phyloP scores from a whole-genome alignment of 139 green algal genomes.

The Coelastrella sp. region DNA sequence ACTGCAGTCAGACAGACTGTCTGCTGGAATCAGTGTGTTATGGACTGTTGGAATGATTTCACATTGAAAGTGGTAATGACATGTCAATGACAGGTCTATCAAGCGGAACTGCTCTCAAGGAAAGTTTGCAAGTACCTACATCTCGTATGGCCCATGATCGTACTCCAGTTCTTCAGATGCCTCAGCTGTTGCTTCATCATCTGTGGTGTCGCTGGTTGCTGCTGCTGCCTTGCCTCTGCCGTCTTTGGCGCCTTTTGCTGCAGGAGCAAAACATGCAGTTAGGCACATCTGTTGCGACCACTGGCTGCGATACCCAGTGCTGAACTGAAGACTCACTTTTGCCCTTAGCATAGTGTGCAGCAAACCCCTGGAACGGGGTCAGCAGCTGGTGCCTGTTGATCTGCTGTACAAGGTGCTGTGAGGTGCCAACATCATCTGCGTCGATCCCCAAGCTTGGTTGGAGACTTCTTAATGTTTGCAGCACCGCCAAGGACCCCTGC shows the following conservation, averaged over 20 bases:
- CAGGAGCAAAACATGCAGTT: neutral
- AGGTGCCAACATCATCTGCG: neutral
- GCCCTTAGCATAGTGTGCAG: constrained; percentile 37
- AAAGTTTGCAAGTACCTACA: too few species aligned
- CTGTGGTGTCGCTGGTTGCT: neutral
- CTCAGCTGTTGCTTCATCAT: constrained; percentile 3
- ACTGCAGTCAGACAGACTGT: too few species aligned
- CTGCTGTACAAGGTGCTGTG: neutral
- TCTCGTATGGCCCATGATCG: constrained; percentile 14
- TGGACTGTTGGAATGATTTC: too few species aligned
- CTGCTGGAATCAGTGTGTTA: too few species aligned
- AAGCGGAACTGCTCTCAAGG: too few species aligned
- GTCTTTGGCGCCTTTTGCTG: neutral
- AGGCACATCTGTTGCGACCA: neutral
- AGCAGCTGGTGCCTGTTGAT: constrained; percentile 7
- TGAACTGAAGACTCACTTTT: constrained; percentile 15
- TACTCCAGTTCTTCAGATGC: constrained; percentile 1
- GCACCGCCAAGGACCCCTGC: neutral
- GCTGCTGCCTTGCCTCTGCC: constrained; percentile 33
- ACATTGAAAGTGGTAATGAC: too few species aligned
- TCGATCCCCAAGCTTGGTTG: neutral
- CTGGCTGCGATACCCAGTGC: too few species aligned
- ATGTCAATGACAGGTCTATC: too few species aligned
- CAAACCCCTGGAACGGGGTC: constrained; percentile 26
- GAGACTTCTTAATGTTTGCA: neutral